Evolutionary conservation across 768 basidiomycete species (phyloP), one percentile per base, ranked within the genome.

Genomic region (Gyrodon lividus): DNA sequence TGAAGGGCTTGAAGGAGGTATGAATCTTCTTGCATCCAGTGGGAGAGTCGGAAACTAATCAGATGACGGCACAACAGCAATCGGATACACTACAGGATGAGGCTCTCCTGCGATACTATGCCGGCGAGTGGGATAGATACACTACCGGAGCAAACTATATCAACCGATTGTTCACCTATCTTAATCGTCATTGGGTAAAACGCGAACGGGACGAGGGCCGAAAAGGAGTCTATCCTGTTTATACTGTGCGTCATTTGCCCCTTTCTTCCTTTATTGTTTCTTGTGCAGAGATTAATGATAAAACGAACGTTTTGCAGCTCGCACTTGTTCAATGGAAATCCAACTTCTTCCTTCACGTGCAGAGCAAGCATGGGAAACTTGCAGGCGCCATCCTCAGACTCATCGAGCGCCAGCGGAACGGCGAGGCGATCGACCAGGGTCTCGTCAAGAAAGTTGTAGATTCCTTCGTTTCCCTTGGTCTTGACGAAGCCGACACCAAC

Each of bases 161-260:
- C 72, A 96, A 98, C 68, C 88, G 96, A 50, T 74, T 99, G 31
- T 98, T 98, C 76, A 95, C 92, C 2, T 98, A 98, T 73, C 80
- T 99, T 51, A 98, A 99, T 72, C 91, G 96, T 19, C 94, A 98
- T 72, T 99, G 97, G 97, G 96, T 99, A 39, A 96, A 95, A 74
- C 81, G 96, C 46, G 97, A 99, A 68, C 84, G 95, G 64, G 96
- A 98, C 61, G 96, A 98, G 69, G 97, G 97, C 14, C 78, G 95
- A 61, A 95, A 92, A 71, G 88, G 86, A 38, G 89, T 98, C 19
- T 98, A 98, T 72, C 86, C 85, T 1, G 92, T 99, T 17, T 98
- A 98, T 66, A 99, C 96, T 23, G 95, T 96, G 58, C 64, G 87
- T 72, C 22, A 5, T 31, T 31, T 46, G 30, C 23, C 31, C 14